phyloP scores from a whole-genome alignment of 305 asterid genomes.

The Rubia balearica region DNA sequence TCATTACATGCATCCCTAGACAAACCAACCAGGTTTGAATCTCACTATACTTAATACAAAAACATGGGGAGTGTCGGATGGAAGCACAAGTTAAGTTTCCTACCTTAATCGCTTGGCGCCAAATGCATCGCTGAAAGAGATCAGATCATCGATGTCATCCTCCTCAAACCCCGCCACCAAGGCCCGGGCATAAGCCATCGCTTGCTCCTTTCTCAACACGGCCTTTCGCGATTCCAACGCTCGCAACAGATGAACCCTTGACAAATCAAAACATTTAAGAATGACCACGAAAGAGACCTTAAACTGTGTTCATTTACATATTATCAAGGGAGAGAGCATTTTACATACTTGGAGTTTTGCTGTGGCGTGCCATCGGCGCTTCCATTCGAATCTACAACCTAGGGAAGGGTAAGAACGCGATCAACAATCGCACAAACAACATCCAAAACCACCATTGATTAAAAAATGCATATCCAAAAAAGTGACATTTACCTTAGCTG shows the following conservation, averaged over 20 bases:
- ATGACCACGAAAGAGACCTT: conserved; percentile 2
- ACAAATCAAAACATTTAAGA: neutral
- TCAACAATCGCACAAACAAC: conserved; percentile 2
- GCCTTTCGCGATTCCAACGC: conserved; percentile 67
- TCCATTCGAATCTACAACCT: conserved; percentile 29
- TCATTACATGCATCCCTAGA: conserved; percentile 62
- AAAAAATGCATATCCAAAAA: neutral
- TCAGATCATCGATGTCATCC: conserved; percentile 53
- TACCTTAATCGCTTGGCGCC: conserved; percentile 81
- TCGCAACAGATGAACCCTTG: conserved; percentile 64
- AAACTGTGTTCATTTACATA: conserved; percentile 10
- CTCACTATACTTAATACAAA: neutral
- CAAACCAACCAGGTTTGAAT: conserved; percentile 1
- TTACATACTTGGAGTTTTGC: conserved; percentile 51
- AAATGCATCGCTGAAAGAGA: conserved; percentile 64
- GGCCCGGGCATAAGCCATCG: conserved; percentile 92
- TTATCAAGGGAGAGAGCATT: conserved; percentile 13
- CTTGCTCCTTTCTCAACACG: conserved; percentile 78
- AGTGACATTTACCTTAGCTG: conserved; percentile 32
- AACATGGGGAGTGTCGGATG: neutral
- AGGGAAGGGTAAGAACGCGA: conserved; percentile 24
- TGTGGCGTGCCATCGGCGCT: conserved; percentile 29
- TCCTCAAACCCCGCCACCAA: conserved; percentile 67
- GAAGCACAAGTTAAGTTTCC: conserved; percentile 1
- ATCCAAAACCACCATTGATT: neutral